A percentile compares a stretch with the other conserved stretches of the same genome.
These are phyloP conservation scores for Coniophora puteana DNA, from an alignment of 1,284 basidiomycete genomes.

Conservation along the genomic window DNA sequence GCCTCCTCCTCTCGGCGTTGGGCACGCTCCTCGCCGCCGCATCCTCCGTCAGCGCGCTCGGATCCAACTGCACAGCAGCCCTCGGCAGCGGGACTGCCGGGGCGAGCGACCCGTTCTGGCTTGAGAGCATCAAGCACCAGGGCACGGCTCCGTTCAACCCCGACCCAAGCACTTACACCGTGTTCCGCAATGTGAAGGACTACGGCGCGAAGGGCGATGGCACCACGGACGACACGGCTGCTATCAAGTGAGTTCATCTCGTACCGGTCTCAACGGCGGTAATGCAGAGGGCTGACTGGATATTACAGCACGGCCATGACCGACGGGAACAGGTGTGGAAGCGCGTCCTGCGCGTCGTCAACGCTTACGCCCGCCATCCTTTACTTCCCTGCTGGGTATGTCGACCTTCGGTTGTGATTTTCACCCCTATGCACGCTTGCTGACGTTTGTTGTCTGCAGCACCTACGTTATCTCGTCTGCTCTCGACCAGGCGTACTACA, in stretches of 20 bases:
- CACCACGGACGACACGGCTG: conserved; percentile 26
- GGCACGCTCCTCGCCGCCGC: too few species aligned
- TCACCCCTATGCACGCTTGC: neutral
- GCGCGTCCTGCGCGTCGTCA: conserved; percentile 21
- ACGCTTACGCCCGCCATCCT: conserved; percentile 30
- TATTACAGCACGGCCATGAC: conserved; percentile 24
- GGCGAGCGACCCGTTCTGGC: conserved; percentile 62
- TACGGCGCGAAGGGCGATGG: conserved; percentile 27
- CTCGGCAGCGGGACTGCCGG: conserved; percentile 48
- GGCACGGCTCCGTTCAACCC: conserved; percentile 62
- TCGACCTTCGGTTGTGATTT: neutral
- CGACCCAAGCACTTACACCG: conserved; percentile 53
- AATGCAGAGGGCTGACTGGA: conserved; percentile 5
- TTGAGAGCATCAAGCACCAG: conserved; percentile 65
- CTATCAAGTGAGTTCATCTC: conserved; percentile 23
- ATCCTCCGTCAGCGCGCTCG: conserved; percentile 32
- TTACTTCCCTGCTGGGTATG: conserved; percentile 28
- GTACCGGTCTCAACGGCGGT: neutral
- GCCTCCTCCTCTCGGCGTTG: too few species aligned
- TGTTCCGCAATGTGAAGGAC: conserved; percentile 45
- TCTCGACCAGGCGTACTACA: conserved; percentile 50
- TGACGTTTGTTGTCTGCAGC: conserved; percentile 12
- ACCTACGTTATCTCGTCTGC: conserved; percentile 48
- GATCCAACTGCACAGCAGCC: conserved; percentile 41
- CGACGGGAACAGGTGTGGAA: conserved; percentile 23